Evolutionary conservation across 2,329 filamentous ascomycete species (phyloP).

Genomic region (Microdochium paspali): DNA sequence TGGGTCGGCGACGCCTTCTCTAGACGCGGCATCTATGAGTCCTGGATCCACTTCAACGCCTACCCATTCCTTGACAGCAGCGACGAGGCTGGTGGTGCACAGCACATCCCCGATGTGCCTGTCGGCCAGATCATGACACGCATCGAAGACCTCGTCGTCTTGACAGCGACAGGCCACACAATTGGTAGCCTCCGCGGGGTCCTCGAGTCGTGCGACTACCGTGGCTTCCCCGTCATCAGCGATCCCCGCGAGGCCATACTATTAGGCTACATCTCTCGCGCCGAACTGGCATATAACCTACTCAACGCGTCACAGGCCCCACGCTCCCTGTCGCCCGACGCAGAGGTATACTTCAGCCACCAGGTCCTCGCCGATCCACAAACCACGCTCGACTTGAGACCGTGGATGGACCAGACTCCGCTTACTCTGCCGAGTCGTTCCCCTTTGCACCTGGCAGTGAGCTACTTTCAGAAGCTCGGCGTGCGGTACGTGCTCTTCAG

Average conservation of each 20-base stretch:
- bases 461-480: slow-evolving; percentile 91
- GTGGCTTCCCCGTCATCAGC: slow-evolving; percentile 85
- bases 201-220: slow-evolving; percentile 66
- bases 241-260: slow-evolving; percentile 69
- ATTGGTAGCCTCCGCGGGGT: slow-evolving; percentile 64
- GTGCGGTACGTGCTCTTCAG: slow-evolving; percentile 83
- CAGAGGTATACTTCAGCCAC: slow-evolving; percentile 77
- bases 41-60: slow-evolving; percentile 92
- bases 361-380: slow-evolving; percentile 71
- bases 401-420: slow-evolving; percentile 99
- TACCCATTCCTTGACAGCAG: slow-evolving; percentile 94
- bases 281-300: slow-evolving; percentile 78
- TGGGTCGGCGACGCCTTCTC: slow-evolving; percentile 97
- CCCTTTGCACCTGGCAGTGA: slow-evolving; percentile 74
- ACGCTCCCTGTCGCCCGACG: slow-evolving; percentile 55
- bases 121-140: slow-evolving; percentile 88
- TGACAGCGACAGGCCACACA: slow-evolving; percentile 82
- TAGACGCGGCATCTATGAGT: slow-evolving; percentile 89
- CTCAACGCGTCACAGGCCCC: slow-evolving; percentile 46
- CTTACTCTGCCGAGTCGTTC: slow-evolving; percentile 75
- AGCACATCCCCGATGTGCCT: slow-evolving; percentile 64
- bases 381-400: slow-evolving; percentile 74
- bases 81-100: slow-evolving; percentile 49
- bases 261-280: slow-evolving; percentile 87
- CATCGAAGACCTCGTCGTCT: slow-evolving; percentile 79